Evolutionary conservation across 2,329 filamentous ascomycete species (phyloP), one percentile per base, ranked within the genome.

Genomic region (Aureobasidium pullulans): DNA sequence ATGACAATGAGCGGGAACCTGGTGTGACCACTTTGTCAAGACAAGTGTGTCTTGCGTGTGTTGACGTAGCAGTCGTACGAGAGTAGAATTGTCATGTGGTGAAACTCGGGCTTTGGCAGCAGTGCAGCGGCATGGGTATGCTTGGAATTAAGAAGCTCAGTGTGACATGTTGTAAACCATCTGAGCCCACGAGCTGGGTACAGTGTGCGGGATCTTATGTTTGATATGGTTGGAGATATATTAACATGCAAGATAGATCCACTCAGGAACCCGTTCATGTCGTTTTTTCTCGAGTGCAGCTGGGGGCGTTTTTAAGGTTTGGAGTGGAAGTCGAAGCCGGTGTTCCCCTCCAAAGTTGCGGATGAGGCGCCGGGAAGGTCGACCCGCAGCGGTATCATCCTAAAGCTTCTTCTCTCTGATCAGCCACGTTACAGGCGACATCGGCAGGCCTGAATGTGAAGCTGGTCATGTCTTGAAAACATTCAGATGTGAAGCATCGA

Each of bases 51-150:
- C 31, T 54, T 54, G 50, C 37, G 28, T 54, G 50, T 23, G 28
- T 43, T 34, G 50, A 54, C 39, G 50, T 43, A 54, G 50, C 50
- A 43, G 50, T 54, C 37, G 50, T 54, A 54, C 50, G 50, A 54
- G n/a, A 19, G 23, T 32, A 10, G n/a, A 54, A 54, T 54, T 54
- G 50, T 54, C 50, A 54, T 54, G 50, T 43, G n/a, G 50, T 54
- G 50, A 42, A 54, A 54, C 50, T 54, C 29, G 37, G 39, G 28
- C 4, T 34, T 43, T 54, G 49, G n/a, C 49, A 53, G 49, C 23
- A 53, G 49, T n/a, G 11, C n/a, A 13, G 7, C 16, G 10, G 10
- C n/a, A 15, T 7, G 2, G 10, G 11, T 42, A 32, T 43, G 37
- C 50, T 34, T 43, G 37, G 28, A 16, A n/a, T 11, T 13, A 37